Conservation (phyloP, 805 yeast species). For the Yamadazyma akitaensis region DNA sequence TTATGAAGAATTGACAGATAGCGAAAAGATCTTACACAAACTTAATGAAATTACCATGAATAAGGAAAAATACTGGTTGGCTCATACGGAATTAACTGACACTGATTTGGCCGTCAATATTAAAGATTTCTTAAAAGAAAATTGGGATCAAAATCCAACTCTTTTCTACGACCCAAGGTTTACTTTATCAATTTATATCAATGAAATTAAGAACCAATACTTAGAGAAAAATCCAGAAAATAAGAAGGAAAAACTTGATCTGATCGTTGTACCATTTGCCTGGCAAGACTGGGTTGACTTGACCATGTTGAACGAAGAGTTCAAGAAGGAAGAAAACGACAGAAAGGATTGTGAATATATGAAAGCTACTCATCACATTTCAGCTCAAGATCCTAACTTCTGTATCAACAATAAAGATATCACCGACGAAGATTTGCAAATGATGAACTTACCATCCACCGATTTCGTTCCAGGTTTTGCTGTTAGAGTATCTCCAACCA, state of each 20-base stretch:
- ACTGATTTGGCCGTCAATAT: constrained; percentile 16
- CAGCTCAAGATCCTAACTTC: constrained; percentile 26
- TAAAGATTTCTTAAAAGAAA: constrained; percentile 17
- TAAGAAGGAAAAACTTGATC: constrained; percentile 12
- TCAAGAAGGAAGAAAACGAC: constrained; percentile 17
- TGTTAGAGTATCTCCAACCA: constrained; percentile 22
- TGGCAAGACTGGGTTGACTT: constrained; percentile 59
- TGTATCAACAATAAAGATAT: constrained; percentile 20
- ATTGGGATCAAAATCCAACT: constrained; percentile 18
- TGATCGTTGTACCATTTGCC: constrained; percentile 34
- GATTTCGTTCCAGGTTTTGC: constrained; percentile 41
- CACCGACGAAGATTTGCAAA: constrained; percentile 18
- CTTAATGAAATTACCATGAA: constrained; percentile 20
- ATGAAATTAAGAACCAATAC: constrained; percentile 30
- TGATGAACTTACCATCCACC: constrained; percentile 20
- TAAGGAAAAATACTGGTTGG: constrained; percentile 25
- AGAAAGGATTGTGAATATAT: constrained; percentile 22
- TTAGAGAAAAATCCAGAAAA: constrained; percentile 10
- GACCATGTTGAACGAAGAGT: constrained; percentile 33
- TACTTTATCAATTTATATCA: constrained; percentile 47
- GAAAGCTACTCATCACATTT: constrained; percentile 16
- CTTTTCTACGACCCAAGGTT: constrained; percentile 55
- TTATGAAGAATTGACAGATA: constrained; percentile 15
- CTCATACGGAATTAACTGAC: constrained; percentile 24
- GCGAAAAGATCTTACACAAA: constrained; percentile 16